Base-by-base conservation (phyloP, 176 grass and related monocot species). In the Rhynchospora tenuis region DNA sequence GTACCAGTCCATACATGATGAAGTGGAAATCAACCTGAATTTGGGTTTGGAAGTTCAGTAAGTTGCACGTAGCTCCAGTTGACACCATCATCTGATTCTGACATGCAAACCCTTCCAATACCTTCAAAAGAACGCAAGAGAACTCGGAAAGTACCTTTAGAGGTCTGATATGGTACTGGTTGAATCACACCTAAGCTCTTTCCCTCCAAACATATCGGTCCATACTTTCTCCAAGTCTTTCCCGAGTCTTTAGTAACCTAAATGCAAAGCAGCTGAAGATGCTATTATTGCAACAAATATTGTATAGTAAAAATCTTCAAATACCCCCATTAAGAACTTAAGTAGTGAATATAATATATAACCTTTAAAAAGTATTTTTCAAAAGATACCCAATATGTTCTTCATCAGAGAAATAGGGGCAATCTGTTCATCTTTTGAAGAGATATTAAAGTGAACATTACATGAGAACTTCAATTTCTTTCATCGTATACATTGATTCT, bases 141-240 rank as follows among this genome's bases (percentile, higher is more conserved):
- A 87, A 98, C 71, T 15, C 96, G 79, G 64, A 93, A 88, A 19
- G 86, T 89, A 24, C 92, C 91, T 22, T 85, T 90, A 51, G 90
- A 45, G 22, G 91, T 98, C 83, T 22, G 45, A 26, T 98, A 98
- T 24, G 91, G 92, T 72, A 98, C 92, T 52, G 96, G 96, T 59
- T 98, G 96, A 84, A 98, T 98, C 88, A 98, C 96, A 12, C 92
- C 88, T 64, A 95, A 91, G 12, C 91, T 86, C 90, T 95, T 84
- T 13, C 86, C 88, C 83, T 95, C 71, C 81, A 98, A 66, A 78
- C 84, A 91, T 82, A 98, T 95, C 51, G 96, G 96, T 14, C 96
- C 96, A 20, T 93, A 86, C 79, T 98, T 98, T 64, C 33, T 86
- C 96, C 96, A 98, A 64, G 93, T 89, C 46, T 79, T 64, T 11